Evolutionary conservation across 2,329 filamentous ascomycete genomes (phyloP).

Genomic region (Blastomyces percursus): DNA sequence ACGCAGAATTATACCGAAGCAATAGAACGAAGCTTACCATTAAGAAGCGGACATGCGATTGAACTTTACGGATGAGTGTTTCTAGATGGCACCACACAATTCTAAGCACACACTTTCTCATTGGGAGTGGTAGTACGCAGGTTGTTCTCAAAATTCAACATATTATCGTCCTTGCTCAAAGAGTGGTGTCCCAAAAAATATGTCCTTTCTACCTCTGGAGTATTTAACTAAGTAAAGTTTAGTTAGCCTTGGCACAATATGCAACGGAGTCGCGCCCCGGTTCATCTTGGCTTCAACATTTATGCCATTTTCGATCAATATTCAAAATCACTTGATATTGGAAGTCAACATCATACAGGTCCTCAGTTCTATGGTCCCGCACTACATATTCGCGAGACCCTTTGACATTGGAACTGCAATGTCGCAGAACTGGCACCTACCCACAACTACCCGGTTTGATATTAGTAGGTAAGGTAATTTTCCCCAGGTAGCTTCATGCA

Average conservation of each 20-base stretch:
- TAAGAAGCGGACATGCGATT: neutral
- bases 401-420: neutral
- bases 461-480: neutral
- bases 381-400: constrained; percentile 2
- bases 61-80: neutral
- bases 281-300: neutral
- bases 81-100: neutral
- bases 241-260: neutral
- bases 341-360: too few relatives aligned
- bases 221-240: too few relatives aligned
- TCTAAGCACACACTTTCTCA: neutral
- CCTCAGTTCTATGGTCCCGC: constrained; percentile 1
- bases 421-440: neutral
- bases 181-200: too few relatives aligned
- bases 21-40: neutral
- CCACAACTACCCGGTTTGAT: neutral
- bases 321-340: neutral
- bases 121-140: neutral
- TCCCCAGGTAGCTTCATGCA: neutral
- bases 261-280: neutral
- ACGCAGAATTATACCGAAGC: neutral
- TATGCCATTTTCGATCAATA: neutral
- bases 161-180: neutral
- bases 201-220: too few relatives aligned
- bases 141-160: neutral